These are phyloP conservation scores for Saturnispora gosingensis DNA, from an alignment of 805 yeast genomes.

Conservation along the genomic window DNA sequence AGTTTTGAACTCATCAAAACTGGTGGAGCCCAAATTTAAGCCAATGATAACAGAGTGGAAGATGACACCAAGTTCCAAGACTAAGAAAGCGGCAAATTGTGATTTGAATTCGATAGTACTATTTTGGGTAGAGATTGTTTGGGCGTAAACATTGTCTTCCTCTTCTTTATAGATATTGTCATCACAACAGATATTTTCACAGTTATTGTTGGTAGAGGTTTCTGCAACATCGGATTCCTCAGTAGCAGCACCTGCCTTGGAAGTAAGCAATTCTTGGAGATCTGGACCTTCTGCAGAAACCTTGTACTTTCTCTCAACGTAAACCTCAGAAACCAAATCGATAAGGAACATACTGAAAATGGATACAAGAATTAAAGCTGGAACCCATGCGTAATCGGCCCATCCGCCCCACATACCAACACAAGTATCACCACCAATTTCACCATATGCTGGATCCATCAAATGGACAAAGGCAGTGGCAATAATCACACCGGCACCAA, in stretches of 20 bases:
- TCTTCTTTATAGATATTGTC: neutral
- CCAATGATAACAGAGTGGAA: conserved; percentile 79
- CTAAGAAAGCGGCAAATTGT: conserved; percentile 14
- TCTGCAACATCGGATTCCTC: conserved; percentile 16
- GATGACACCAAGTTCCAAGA: conserved; percentile 61
- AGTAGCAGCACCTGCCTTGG: conserved; percentile 18
- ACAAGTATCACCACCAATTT: conserved; percentile 40
- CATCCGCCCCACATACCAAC: conserved; percentile 53
- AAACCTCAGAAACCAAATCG: conserved; percentile 36
- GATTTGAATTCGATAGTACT: conserved; percentile 8
- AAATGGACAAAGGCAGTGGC: conserved; percentile 72
- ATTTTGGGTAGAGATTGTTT: conserved; percentile 8
- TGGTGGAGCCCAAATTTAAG: conserved; percentile 61
- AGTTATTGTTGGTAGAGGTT: neutral
- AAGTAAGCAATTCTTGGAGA: conserved; percentile 21
- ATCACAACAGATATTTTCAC: conserved; percentile 5
- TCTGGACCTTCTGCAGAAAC: conserved; percentile 11
- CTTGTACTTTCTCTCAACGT: conserved; percentile 27
- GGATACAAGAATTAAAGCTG: conserved; percentile 38
- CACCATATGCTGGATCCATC: conserved; percentile 54
- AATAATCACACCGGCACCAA: conserved; percentile 75
- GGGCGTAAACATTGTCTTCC: neutral
- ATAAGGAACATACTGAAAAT: conserved; percentile 36
- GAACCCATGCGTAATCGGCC: conserved; percentile 40
- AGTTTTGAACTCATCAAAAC: conserved; percentile 53